phyloP scores from a whole-genome alignment of 805 yeast species.

The Brettanomyces bruxellensis region DNA sequence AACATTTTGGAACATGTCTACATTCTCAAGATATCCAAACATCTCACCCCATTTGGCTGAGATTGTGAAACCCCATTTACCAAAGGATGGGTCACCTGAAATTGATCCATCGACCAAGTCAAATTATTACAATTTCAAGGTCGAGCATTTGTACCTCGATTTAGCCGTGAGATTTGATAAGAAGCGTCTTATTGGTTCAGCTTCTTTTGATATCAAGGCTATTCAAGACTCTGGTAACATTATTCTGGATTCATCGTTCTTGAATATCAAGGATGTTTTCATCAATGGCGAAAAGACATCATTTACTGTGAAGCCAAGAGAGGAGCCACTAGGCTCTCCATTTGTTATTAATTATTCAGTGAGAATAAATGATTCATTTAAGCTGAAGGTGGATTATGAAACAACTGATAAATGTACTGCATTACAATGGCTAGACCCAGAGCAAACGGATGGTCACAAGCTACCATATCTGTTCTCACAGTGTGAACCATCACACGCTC shows the following conservation, averaged over 20 bases:
- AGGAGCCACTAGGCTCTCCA: slow-evolving; percentile 54
- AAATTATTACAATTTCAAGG: slow-evolving; percentile 47
- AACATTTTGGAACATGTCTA: background rate
- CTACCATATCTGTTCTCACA: slow-evolving; percentile 76
- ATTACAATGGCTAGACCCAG: slow-evolving; percentile 72
- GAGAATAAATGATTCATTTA: slow-evolving; percentile 8
- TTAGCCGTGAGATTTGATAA: slow-evolving; percentile 48
- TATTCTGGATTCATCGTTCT: slow-evolving; percentile 61
- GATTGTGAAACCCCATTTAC: slow-evolving; percentile 24
- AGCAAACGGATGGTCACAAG: slow-evolving; percentile 63
- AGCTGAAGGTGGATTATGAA: slow-evolving; percentile 40
- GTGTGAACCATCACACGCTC: slow-evolving; percentile 85
- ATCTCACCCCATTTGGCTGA: slow-evolving; percentile 16
- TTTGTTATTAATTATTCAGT: slow-evolving; percentile 27
- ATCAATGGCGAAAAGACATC: slow-evolving; percentile 31
- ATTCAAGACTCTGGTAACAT: slow-evolving; percentile 27
- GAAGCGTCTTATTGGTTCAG: slow-evolving; percentile 45
- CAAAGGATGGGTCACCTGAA: slow-evolving; percentile 37
- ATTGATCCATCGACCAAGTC: slow-evolving; percentile 74
- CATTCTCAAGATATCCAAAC: slow-evolving; percentile 18
- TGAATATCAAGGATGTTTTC: slow-evolving; percentile 35
- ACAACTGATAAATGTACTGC: slow-evolving; percentile 79
- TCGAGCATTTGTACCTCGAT: slow-evolving; percentile 42
- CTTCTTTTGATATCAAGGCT: slow-evolving; percentile 35
- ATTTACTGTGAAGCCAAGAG: slow-evolving; percentile 30